Evolutionary conservation across 495 filamentous ascomycete species (phyloP).

Genomic region (Staphylotrichum tortipilum): DNA sequence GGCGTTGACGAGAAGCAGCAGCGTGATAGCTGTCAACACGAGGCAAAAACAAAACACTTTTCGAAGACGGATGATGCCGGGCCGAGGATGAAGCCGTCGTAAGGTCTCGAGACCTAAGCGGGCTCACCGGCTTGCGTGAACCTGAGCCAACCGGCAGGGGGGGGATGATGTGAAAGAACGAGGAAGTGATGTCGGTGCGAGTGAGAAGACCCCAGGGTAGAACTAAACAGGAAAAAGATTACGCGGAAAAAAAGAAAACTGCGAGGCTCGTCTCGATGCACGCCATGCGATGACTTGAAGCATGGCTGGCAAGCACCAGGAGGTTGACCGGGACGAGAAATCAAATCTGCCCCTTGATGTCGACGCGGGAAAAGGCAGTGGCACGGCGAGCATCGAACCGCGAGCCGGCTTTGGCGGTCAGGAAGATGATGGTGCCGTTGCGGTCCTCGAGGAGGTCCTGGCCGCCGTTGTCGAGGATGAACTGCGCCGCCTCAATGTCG

Average conservation of each 20-base stretch:
- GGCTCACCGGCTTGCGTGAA: background rate
- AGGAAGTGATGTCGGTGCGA: background rate
- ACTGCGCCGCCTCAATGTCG: conserved; percentile 80
- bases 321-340: background rate
- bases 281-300: background rate
- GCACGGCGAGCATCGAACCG: conserved; percentile 65
- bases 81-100: background rate
- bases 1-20: background rate
- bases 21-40: background rate
- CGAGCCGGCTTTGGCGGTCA: conserved; percentile 62
- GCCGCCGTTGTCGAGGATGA: conserved; percentile 70
- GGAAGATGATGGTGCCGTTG: conserved; percentile 60
- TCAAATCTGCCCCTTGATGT: conserved; percentile 97
- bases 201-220: background rate
- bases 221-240: background rate
- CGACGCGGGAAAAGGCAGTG: conserved; percentile 72
- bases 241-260: background rate
- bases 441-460: conserved; percentile 71
- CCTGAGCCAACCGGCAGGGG: background rate
- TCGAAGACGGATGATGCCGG: background rate
- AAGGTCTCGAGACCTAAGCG: background rate
- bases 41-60: background rate
- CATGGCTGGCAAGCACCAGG: conserved; percentile 12
- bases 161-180: background rate
- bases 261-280: no score